Evolutionary conservation across 2,329 filamentous ascomycete species (phyloP).

Genomic region (Fusarium globosum): DNA sequence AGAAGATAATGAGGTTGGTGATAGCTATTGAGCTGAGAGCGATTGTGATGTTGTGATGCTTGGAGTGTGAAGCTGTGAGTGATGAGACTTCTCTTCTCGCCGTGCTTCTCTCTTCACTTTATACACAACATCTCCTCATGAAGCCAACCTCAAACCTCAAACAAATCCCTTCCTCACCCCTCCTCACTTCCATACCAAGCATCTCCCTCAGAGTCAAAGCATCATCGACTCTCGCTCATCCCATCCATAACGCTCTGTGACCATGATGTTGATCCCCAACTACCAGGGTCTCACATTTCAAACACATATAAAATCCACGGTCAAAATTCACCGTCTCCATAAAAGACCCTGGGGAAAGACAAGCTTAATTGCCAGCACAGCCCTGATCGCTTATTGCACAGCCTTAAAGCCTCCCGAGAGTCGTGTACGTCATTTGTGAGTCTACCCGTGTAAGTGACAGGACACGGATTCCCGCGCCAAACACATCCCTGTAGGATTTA

Average conservation of each 20-base stretch:
- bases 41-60: background rate
- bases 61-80: background rate
- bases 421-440: conserved; percentile 28
- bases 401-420: conserved; percentile 14
- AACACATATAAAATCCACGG: conserved; percentile 14
- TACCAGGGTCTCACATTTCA: background rate
- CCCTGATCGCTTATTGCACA: conserved; percentile 6
- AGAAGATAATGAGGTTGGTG: background rate
- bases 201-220: conserved; percentile 2
- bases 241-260: background rate
- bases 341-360: conserved; percentile 19
- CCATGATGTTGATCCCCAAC: background rate
- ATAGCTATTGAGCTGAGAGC: background rate
- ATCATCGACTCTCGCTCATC: conserved; percentile 24
- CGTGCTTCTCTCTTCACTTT: conserved; percentile 7
- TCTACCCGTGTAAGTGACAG: background rate
- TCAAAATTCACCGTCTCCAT: conserved; percentile 34
- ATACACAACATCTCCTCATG: conserved; percentile 7
- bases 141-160: background rate
- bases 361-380: conserved; percentile 34
- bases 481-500: background rate
- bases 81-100: background rate
- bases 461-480: background rate
- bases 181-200: background rate
- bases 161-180: background rate